Evolutionary conservation across 495 filamentous ascomycete genomes (phyloP).

Genomic region (Immersiella caudata): DNA sequence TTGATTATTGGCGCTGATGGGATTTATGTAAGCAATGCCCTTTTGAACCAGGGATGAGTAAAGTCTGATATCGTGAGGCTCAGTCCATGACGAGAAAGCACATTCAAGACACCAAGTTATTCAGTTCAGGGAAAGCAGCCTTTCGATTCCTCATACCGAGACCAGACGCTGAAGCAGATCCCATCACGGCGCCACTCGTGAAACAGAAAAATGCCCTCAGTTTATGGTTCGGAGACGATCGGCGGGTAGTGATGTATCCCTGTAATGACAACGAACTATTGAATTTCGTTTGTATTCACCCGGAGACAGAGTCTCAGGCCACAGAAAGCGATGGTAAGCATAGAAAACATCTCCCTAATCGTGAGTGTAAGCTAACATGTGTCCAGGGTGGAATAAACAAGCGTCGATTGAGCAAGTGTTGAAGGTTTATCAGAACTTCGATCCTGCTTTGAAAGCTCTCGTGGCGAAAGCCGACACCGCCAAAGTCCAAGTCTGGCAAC

Average conservation of each 20-base stretch:
- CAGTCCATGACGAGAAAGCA: constrained; percentile 39
- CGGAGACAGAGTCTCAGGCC: constrained; percentile 45
- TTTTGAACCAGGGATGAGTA: neutral
- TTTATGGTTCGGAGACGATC: constrained; percentile 56
- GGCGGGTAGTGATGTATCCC: constrained; percentile 63
- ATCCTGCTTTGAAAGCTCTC: constrained; percentile 46
- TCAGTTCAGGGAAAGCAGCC: constrained; percentile 58
- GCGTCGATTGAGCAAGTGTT: constrained; percentile 51
- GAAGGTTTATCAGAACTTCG: constrained; percentile 55
- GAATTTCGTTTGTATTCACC: constrained; percentile 65
- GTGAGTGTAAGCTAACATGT: neutral
- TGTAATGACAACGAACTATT: constrained; percentile 56
- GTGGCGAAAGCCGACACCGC: constrained; percentile 52
- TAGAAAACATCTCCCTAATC: too few species aligned
- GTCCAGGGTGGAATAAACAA: constrained; percentile 50
- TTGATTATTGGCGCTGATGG: constrained; percentile 49
- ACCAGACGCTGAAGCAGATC: constrained; percentile 48
- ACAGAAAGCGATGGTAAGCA: constrained; percentile 30
- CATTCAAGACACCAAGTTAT: constrained; percentile 41
- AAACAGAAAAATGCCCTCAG: constrained; percentile 44
- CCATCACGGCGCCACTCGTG: constrained; percentile 47
- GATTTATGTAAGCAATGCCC: constrained; percentile 34
- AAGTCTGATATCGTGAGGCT: neutral
- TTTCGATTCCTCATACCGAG: constrained; percentile 63
- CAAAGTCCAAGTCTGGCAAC: constrained; percentile 59